Conservation (phyloP, 768 basidiomycete genomes). For the Phlegmacium glaucopus region DNA sequence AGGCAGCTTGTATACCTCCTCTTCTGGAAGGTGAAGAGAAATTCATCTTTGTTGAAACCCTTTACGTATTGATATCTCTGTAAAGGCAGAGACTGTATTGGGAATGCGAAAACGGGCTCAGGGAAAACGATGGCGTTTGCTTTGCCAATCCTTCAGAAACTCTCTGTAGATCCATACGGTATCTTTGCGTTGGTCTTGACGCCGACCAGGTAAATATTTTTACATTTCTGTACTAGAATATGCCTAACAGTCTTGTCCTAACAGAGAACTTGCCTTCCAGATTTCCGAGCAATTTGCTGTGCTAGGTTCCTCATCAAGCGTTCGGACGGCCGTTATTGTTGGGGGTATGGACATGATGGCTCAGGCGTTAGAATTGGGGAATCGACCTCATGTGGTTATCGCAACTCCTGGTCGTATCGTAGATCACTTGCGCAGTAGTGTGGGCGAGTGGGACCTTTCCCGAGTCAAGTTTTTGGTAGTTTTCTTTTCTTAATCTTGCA, state of each 20-base stretch:
- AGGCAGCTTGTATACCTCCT: constrained; percentile 85
- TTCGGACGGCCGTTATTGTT: constrained; percentile 85
- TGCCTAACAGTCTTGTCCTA: neutral
- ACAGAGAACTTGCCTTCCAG: constrained; percentile 94
- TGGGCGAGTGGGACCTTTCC: constrained; percentile 80
- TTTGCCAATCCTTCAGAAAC: constrained; percentile 85
- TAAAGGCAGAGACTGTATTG: constrained; percentile 91
- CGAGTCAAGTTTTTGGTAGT: constrained; percentile 82
- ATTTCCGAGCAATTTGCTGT: constrained; percentile 96
- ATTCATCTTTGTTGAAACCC: neutral
- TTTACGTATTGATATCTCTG: neutral
- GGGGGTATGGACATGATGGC: constrained; percentile 99
- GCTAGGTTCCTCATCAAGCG: constrained; percentile 75
- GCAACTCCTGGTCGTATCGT: constrained; percentile 96
- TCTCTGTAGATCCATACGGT: constrained; percentile 89
- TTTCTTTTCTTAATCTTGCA: constrained; percentile 1
- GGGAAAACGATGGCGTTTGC: constrained; percentile 99
- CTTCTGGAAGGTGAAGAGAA: constrained; percentile 65
- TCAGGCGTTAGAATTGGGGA: constrained; percentile 83
- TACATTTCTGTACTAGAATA: neutral
- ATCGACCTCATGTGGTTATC: constrained; percentile 88
- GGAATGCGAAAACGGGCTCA: constrained; percentile 96
- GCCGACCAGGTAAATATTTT: constrained; percentile 72
- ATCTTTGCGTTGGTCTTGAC: constrained; percentile 92
- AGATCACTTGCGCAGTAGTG: constrained; percentile 79